Conservation (phyloP, 2,329 filamentous ascomycete species). For the Trichoderma sp. region DNA sequence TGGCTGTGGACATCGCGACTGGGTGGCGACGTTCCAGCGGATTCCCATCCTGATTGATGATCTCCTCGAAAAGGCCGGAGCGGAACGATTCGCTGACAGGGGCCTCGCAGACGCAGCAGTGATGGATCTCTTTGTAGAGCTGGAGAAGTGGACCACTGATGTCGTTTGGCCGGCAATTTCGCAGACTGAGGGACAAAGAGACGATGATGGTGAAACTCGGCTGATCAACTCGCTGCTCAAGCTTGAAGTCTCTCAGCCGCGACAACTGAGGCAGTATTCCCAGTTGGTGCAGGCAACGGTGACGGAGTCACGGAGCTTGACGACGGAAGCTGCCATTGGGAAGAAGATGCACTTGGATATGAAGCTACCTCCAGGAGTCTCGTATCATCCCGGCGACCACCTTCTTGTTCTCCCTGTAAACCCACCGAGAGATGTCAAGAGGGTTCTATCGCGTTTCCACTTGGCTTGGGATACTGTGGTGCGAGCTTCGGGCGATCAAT, state of each 20-base stretch:
- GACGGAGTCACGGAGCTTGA: slow-evolving; percentile 54
- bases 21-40: slow-evolving; percentile 60
- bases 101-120: slow-evolving; percentile 59
- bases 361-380: slow-evolving; percentile 60
- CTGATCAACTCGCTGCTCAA: slow-evolving; percentile 35
- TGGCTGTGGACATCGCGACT: slow-evolving; percentile 63
- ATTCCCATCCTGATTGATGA: slow-evolving; percentile 61
- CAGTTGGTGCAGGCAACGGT: slow-evolving; percentile 63
- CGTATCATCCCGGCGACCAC: slow-evolving; percentile 70
- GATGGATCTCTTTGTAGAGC: slow-evolving; percentile 61
- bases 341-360: slow-evolving; percentile 63
- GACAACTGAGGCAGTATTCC: slow-evolving; percentile 58
- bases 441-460: slow-evolving; percentile 62
- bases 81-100: slow-evolving; percentile 37
- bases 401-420: slow-evolving; percentile 70
- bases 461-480: slow-evolving; percentile 62
- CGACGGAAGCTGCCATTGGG: slow-evolving; percentile 41
- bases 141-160: slow-evolving; percentile 64
- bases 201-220: slow-evolving; percentile 25
- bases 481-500: slow-evolving; percentile 52
- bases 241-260: slow-evolving; percentile 52
- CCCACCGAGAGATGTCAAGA: slow-evolving; percentile 57
- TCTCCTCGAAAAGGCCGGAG: slow-evolving; percentile 40
- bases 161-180: slow-evolving; percentile 49
- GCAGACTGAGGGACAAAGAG: slow-evolving; percentile 43